Base-by-base conservation (phyloP, 306 rosid genomes). In the Vigna trinervia region DNA sequence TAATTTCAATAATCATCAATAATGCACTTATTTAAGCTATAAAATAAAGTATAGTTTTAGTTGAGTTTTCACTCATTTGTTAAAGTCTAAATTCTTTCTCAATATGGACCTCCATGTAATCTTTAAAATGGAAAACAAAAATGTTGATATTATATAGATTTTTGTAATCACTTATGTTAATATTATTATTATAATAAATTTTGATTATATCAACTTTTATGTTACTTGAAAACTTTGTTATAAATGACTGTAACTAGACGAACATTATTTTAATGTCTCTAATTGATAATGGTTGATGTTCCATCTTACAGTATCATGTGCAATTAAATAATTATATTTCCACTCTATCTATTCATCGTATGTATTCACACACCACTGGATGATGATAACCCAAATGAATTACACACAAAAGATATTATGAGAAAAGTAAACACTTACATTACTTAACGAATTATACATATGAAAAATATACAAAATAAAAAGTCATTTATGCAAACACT, bases 81-180 rank as follows among this genome's bases (percentile, higher is more conserved):
- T 0, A 19, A 72, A 39, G 17, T 19, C 2, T 65, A 64, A 48
- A 73, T 61, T 73, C 17, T 20, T n/a, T 1, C 3, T 8, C 45
- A 76, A 69, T 70, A 58, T 69, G 70, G 43, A n/a, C 11, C 15
- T 45, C 51, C 72, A 57, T 19, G 62, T 68, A 76, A 78, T 36
- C 43, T 48, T 68, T 47, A 6, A 60, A 32, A 74, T 74, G 79
- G 46, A 50, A 38, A 47, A 67, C 71, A 75, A 47, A 74, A 61
- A n/a, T 73, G 12, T 6, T 13, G 5, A 26, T 73, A 72, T 0
- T 73, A 56, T 0, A 3, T 73, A 72, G 1, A 12, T 54, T 38
- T 9, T 38, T 7, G 17, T 56, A 20, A 12, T 53, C 36, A 56
- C 0, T 39, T 39, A 39, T 39, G 0, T 34, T 34, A 5, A 0